Evolutionary conservation across 1,284 basidiomycete genomes (phyloP), one percentile per base, ranked within the genome.

Genomic region (Leccinum angustisporum): DNA sequence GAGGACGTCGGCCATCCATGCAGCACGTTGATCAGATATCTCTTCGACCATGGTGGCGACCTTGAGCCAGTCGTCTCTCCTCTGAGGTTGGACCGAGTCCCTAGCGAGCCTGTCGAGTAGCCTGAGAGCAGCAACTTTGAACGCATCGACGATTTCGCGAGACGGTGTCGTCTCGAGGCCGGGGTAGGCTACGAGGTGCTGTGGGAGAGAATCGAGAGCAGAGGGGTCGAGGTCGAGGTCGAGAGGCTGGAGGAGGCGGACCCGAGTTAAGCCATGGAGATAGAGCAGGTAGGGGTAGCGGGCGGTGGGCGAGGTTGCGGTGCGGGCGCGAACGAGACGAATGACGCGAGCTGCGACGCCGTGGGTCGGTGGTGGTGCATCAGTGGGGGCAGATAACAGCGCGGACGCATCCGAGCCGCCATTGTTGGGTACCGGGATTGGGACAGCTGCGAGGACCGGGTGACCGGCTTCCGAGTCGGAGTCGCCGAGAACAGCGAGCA

Each of bases 1-100:
- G 46, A 92, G 80, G 9, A 90, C 83, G 68, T 92, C 91, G 0
- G 88, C 88, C 80, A 91, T 85, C 84, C 86, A 88, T 8, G 84
- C 80, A 0, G 86, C 83, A 30, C 84, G 77, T 9, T 83, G 79
- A 63, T 83, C 81, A 0, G 84, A 79, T 10, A 86, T 81, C 38
- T 90, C 88, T 63, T 90, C 87, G 13, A 85, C 73, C 72, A 91
- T 86, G 27, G 76, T 77, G 3, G 86, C 80, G 57, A 90, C 83
- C 74, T 86, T 88, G 67, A 80, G 72, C 75, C 86, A 90, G 7
- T 81, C 83, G 36, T 90, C 87, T 63, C 82, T 83, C 61, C 82
- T 78, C 30, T 81, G 73, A 54, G 82, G 79, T 63, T 85, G 85
- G 2, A 79, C 73, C 0, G 85, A 81, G 63, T 90, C 87, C 61